These are phyloP conservation scores for Gymnopilus junonius DNA, from an alignment of 768 basidiomycete genomes.

Conservation along the genomic window DNA sequence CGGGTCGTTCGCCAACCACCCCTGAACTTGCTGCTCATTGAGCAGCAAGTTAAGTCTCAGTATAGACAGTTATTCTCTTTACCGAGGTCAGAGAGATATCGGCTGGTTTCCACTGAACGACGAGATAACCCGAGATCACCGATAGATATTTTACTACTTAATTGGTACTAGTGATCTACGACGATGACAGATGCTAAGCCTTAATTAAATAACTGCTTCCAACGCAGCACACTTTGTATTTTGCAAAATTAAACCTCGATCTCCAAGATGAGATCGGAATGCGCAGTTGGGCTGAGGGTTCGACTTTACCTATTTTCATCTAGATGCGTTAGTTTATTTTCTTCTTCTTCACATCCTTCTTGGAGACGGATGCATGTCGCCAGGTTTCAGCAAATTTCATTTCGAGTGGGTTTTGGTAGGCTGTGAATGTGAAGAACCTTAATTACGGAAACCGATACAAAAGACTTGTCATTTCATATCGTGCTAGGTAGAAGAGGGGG, in stretches of 20 bases:
- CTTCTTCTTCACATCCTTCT: neutral
- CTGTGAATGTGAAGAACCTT: neutral
- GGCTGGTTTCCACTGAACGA: neutral
- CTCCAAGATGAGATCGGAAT: neutral
- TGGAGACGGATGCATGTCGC: neutral
- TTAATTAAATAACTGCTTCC: neutral
- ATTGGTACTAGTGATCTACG: neutral
- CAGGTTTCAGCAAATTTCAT: neutral
- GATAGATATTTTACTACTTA: neutral
- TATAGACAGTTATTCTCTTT: neutral
- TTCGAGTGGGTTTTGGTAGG: neutral
- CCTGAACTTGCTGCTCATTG: neutral
- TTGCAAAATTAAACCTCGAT: neutral
- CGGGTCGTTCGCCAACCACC: neutral
- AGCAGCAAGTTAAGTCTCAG: neutral
- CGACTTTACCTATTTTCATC: neutral
- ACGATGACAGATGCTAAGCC: neutral
- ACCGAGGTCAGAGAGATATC: conserved; percentile 1
- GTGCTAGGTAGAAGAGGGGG: neutral
- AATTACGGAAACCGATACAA: neutral
- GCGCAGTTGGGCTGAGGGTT: neutral
- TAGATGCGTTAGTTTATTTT: neutral
- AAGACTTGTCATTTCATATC: neutral
- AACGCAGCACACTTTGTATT: neutral
- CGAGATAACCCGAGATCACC: neutral